Evolutionary conservation across 805 yeast genomes (phyloP), one percentile per base, ranked within the genome.

Genomic region (Lipomyces spencermartinsiae): DNA sequence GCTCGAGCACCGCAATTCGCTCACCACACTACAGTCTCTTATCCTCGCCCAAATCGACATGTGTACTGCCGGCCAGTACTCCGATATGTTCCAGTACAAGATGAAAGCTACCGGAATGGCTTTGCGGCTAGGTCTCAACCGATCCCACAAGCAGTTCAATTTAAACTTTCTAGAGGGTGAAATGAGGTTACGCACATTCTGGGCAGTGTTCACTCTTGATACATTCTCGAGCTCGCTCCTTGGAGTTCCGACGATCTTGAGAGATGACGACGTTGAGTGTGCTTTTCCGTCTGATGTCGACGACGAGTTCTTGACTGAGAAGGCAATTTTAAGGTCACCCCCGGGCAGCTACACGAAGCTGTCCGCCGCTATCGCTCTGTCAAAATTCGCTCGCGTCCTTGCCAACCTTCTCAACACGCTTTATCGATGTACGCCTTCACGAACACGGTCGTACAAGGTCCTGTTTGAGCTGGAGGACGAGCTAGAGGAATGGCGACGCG

Each of bases 241-340:
- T 59, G 97, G 97, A 58, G 91, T 91, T 51, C 97, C 97, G 4
- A 81, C 96, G 70, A 79, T 92, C 59, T 78, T 92, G 34, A 89
- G 89, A 74, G 97, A 91, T 75, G 86, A 86, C 74, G 96, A 91
- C 76, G 87, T 92, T 61, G 96, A 92, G 76, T 92, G 97, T 81
- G 93, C 94, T 0, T 79, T 90, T 73, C 97, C 97, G 5, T 31
- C 72, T 0, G 72, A 70, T 34, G 69, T 73, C 53, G 79, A 75
- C 31, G 77, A 75, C 39, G 78, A 77, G 46, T 70, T 59, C 31
- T 61, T 75, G 43, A 62, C 64, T 35, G 74, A 34, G 49, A 56
- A 33, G 55, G 57, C 66, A 35, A 64, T 46, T 58, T 72, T 64
- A 8, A 54, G 66, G 29, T 54, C 73, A n/a, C 73, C 68, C 10